These are phyloP conservation scores for Penicillium freii DNA, from an alignment of 2,329 filamentous ascomycete genomes.

Conservation along the genomic window DNA sequence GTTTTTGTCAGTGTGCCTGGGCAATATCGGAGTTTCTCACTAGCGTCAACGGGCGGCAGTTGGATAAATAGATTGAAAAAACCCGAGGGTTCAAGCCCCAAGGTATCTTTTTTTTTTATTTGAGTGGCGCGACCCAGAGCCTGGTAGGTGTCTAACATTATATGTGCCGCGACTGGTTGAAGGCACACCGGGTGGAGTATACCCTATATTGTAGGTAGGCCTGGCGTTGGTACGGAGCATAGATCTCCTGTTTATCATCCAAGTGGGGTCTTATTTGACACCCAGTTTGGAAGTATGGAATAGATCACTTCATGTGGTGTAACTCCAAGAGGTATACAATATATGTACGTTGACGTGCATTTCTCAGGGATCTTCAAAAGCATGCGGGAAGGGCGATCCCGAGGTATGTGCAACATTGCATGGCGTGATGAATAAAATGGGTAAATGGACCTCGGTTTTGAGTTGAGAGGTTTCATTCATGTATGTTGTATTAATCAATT, in stretches of 20 bases:
- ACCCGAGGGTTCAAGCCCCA: background rate
- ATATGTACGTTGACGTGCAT: constrained; percentile 14
- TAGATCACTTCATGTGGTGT: background rate
- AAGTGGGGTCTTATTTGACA: background rate
- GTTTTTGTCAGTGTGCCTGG: background rate
- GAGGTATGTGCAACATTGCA: constrained; percentile 9
- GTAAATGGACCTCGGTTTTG: constrained; percentile 7
- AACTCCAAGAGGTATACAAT: too few relatives aligned
- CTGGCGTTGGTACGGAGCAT: background rate
- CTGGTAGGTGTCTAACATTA: too few relatives aligned
- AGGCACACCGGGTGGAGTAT: background rate
- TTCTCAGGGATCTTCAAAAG: constrained; percentile 10
- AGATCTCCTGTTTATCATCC: background rate
- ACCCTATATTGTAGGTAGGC: background rate
- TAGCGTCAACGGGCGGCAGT: background rate
- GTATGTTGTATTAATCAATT: background rate
- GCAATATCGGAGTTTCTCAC: background rate
- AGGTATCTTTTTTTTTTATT: background rate
- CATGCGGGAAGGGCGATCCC: constrained; percentile 21
- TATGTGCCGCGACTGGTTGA: background rate
- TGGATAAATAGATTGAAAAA: background rate
- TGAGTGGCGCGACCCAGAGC: background rate
- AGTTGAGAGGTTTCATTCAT: background rate
- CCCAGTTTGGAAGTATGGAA: background rate
- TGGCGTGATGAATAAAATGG: constrained; percentile 21